Percentiles rank a stretch among this genome's conserved stretches.
Evolutionary conservation across 208 protist species (phyloP).

Genomic region (Leishmania turanica): DNA sequence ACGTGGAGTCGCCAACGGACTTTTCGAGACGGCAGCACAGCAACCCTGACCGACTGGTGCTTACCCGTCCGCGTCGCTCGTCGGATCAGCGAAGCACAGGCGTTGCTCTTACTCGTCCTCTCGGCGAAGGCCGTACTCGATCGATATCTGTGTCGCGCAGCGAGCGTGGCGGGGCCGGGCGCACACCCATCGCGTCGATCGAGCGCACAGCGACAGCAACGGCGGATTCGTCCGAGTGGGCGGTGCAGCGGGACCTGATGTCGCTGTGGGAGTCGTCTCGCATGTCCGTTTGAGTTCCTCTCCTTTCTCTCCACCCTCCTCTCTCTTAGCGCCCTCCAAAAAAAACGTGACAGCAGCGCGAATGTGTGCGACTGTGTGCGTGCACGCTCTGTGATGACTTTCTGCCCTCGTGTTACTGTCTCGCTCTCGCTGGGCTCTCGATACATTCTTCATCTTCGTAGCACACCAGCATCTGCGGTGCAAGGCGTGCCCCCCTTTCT

Average conservation of each 20-base stretch:
- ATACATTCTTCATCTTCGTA: not conserved
- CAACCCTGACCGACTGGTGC: slow-evolving; percentile 13
- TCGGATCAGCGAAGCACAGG: not conserved
- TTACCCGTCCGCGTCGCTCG: slow-evolving; percentile 4
- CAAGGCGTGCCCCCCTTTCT: not conserved
- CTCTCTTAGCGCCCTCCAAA: not conserved
- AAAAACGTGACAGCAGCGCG: not conserved
- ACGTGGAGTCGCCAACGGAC: no score
- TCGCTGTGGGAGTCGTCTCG: slow-evolving; percentile 28
- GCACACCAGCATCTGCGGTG: not conserved
- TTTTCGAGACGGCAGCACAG: slow-evolving; percentile 4
- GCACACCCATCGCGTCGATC: not conserved
- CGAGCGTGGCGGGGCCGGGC: not conserved
- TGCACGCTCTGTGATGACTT: not conserved
- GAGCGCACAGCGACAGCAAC: not conserved
- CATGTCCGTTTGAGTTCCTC: not conserved
- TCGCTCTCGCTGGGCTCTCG: not conserved
- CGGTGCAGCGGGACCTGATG: slow-evolving; percentile 35
- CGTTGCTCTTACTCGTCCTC: not conserved
- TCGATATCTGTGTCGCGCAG: not conserved
- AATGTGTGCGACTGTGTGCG: not conserved
- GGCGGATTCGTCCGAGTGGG: slow-evolving; percentile 20
- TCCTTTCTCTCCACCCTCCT: not conserved
- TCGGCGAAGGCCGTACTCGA: not conserved
- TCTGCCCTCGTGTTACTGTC: not conserved